Evolutionary conservation across 179 eudicot species (phyloP).

Genomic region (Drosera spatulata): DNA sequence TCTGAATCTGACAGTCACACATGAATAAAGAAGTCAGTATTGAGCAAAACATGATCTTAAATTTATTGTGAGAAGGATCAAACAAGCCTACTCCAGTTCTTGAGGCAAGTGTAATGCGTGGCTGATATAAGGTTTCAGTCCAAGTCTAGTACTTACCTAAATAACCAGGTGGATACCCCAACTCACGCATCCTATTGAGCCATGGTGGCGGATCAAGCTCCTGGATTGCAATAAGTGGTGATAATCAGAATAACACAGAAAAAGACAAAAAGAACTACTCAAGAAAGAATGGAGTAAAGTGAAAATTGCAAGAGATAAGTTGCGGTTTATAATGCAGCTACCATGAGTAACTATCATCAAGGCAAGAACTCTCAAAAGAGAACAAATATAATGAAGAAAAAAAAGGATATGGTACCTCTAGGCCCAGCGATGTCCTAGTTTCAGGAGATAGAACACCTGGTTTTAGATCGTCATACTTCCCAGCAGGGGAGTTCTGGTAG

Average conservation of each 20-base stretch:
- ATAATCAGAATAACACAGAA: not conserved
- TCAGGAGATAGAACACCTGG: slow-evolving; percentile 85
- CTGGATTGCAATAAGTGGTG: slow-evolving; percentile 20
- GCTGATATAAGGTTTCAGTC: not conserved
- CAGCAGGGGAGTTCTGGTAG: slow-evolving; percentile 66
- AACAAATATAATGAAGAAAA: no score
- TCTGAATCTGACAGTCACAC: slow-evolving; percentile 35
- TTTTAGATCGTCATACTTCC: slow-evolving; percentile 75
- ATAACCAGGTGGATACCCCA: slow-evolving; percentile 97
- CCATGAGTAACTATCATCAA: no score
- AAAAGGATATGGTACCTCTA: slow-evolving; percentile 47
- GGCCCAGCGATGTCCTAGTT: slow-evolving; percentile 61
- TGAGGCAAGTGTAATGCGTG: not conserved
- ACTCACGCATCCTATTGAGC: slow-evolving; percentile 91
- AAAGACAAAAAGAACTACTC: not conserved
- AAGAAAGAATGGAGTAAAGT: no score
- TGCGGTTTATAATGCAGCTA: no score
- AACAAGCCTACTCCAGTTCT: not conserved
- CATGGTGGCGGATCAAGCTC: slow-evolving; percentile 98
- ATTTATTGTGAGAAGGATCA: not conserved
- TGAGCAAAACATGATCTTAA: not conserved
- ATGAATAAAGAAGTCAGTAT: not conserved
- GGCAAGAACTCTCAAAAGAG: no score
- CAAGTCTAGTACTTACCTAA: slow-evolving; percentile 38
- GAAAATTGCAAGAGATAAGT: no score